phyloP scores from a whole-genome alignment of 2,329 filamentous ascomycete species.

The Botryotinia convoluta region DNA sequence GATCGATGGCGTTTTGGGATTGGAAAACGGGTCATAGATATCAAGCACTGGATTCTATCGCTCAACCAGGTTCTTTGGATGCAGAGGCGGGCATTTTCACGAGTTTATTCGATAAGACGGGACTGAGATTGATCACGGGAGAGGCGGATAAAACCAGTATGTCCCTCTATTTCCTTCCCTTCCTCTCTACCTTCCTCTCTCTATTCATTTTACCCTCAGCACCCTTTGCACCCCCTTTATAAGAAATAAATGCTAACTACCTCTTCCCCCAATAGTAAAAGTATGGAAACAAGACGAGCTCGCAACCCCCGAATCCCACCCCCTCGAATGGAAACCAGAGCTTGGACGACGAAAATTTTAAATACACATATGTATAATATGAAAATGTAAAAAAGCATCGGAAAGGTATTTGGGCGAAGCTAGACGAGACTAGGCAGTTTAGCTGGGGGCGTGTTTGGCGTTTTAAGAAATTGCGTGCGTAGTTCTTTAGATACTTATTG shows the following conservation, averaged over 20 bases:
- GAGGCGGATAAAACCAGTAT: slow-evolving; percentile 92
- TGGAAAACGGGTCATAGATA: slow-evolving; percentile 96
- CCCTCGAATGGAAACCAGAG: slow-evolving; percentile 86
- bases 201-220: background rate
- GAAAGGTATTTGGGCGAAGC: background rate
- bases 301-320: slow-evolving; percentile 87
- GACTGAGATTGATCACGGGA: slow-evolving; percentile 84
- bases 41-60: slow-evolving; percentile 84
- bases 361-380: slow-evolving; percentile 23
- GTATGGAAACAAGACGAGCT: slow-evolving; percentile 93
- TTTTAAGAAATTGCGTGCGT: background rate
- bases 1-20: slow-evolving; percentile 96
- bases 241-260: slow-evolving; percentile 32
- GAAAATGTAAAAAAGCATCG: background rate
- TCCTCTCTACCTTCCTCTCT: background rate
- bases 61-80: slow-evolving; percentile 89
- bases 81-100: slow-evolving; percentile 95
- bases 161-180: slow-evolving; percentile 31
- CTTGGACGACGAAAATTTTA: slow-evolving; percentile 74
- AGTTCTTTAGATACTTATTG: background rate
- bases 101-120: slow-evolving; percentile 86
- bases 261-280: slow-evolving; percentile 58
- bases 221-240: background rate
- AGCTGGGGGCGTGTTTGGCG: background rate
- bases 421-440: background rate